Evolutionary conservation across 768 basidiomycete genomes (phyloP), one percentile per base, ranked within the genome.

Genomic region (Tephrocybe sp.): DNA sequence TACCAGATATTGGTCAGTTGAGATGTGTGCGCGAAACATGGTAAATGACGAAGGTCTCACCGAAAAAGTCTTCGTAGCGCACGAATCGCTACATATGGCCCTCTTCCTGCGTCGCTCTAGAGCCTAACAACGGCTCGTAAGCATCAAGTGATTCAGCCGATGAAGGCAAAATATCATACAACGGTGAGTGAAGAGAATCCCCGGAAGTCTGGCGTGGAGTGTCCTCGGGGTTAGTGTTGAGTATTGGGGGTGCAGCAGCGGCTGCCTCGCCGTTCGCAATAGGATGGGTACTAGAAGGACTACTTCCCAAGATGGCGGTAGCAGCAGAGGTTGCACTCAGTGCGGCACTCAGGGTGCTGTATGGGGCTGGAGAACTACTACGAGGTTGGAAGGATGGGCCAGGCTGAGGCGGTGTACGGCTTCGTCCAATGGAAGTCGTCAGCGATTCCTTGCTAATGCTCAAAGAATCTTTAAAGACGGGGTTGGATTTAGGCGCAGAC

Each of bases 321-420:
- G 77, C 79, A 9, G 77, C 76, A 8, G 79, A 75, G 25, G 75
- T 68, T 15, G 78, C 67, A 36, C 71, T 71, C 45, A 78, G 56
- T 8, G 75, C 77, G 10, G 78, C 75, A 49, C 61, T 74, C 28
- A 79, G 58, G 10, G 77, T 75, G 56, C 70, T 73, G 58, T 73
- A 77, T 15, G 74, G 71, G 7, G 75, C 70, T 28, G 75, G 67
- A 48, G 68, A 72, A 41, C 72, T 61, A 25, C 67, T 67, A 52
- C 62, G 69, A 23, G 60, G 64, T 62, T 67, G 67, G 48, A 68
- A 58, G 15, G 60, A 54, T 55, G 62, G 51, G 37, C 55, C 45
- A 32, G 62, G 54, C 8, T 66, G 63, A n/a, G 67, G 63, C 11
- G 72, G 68, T 5, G 75, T 70, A 25, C 69, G 71, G 60, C 66